Conservation (phyloP, 345 rosid genomes). For the Hypericum androsaemum region DNA sequence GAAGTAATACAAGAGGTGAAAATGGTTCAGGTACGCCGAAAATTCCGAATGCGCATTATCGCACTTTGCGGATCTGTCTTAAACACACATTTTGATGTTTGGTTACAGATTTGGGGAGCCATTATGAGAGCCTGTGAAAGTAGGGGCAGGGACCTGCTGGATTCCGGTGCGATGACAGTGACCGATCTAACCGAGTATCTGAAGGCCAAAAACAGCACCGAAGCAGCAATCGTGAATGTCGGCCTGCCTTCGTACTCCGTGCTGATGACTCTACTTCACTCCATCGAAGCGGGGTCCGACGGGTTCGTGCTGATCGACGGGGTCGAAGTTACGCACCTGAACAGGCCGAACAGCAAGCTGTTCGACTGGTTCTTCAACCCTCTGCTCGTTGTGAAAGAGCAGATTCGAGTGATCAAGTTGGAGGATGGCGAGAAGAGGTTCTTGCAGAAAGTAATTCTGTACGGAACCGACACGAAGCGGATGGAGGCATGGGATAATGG, state of each 20-base stretch:
- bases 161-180: slow-evolving; percentile 35
- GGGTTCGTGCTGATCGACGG: slow-evolving; percentile 52
- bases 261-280: slow-evolving; percentile 42
- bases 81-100: not conserved
- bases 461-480: slow-evolving; percentile 36
- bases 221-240: slow-evolving; percentile 36
- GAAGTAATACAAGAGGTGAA: slow-evolving; percentile 69
- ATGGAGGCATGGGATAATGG: slow-evolving; percentile 57
- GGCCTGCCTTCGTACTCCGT: slow-evolving; percentile 61
- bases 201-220: slow-evolving; percentile 39
- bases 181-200: slow-evolving; percentile 44
- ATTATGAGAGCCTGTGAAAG: slow-evolving; percentile 50
- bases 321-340: slow-evolving; percentile 50
- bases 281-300: slow-evolving; percentile 51
- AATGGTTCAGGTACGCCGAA: slow-evolving; percentile 61
- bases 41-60: no score
- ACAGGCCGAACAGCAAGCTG: slow-evolving; percentile 64
- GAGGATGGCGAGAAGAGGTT: slow-evolving; percentile 49
- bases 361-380: slow-evolving; percentile 77
- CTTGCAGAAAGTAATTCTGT: slow-evolving; percentile 53
- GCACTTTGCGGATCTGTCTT: not conserved
- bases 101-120: slow-evolving; percentile 45
- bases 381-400: slow-evolving; percentile 60
- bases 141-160: slow-evolving; percentile 59
- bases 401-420: slow-evolving; percentile 45